Evolutionary conservation across 768 basidiomycete genomes (phyloP), one percentile per base, ranked within the genome.

Genomic region (Pisolithus albus): DNA sequence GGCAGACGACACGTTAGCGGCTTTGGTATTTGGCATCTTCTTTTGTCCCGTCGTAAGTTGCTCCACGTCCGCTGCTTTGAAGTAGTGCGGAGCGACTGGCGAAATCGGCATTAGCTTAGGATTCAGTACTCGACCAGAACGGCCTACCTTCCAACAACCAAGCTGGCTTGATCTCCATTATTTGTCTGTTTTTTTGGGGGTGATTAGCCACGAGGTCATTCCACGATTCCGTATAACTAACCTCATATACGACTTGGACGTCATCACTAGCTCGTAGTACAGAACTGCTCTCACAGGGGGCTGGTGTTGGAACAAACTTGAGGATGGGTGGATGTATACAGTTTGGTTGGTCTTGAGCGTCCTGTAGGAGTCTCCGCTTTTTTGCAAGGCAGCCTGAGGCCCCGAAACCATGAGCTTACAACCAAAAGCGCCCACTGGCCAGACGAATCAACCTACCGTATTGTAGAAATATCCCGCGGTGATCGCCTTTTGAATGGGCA

Each of bases 201-300:
- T 21, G 5, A 28, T 40, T 19, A 7, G 36, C 19, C 54, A 32
- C 51, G 44, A 32, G 50, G 46, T 7, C 18, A 6, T 46, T 15
- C 24, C 41, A 19, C 23, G 37, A 36, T 30, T 11, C 1, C 28
- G 28, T 19, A 15, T 15, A 10, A 69, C 77, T 11, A 46, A 82
- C 77, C 91, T 78, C 81, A 97, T 88, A 63, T 96, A 99, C 30
- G 96, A 97, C 70, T 98, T 97, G 37, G 86, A 86, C 7, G 96
- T 99, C 80, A 95, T 87, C 21, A 99, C 95, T 21, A 99, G 80
- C 68, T 98, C 96, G 63, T 98, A 97, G 70, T 98, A 99, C 44
- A 96, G 67, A 9, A 98, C 65, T 15, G 89, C 88, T 64, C 86
- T 88, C 11, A 92, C 81, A 0, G 96, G 96, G 2, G 96, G 96